Base-by-base conservation (phyloP, 1,139 yeast species). In the Blastobotrys buckinghamii region DNA sequence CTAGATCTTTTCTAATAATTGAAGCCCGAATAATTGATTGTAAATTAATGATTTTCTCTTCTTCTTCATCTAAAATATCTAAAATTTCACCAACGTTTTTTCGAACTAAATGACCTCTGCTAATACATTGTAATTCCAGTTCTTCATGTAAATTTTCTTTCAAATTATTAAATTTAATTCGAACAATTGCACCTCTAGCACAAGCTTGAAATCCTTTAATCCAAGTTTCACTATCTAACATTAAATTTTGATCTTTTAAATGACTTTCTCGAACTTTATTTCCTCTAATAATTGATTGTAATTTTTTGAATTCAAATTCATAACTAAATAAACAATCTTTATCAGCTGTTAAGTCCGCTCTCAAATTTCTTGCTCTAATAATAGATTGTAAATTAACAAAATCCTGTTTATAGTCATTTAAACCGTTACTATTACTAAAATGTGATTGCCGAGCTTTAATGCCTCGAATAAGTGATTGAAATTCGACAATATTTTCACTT, bases 231-330 rank as follows among this genome's bases (percentile, higher is more conserved):
- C 73, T 65, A 24, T 69, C 72, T 51, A 73, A 73, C 13, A 76
- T 51, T 48, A 74, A 78, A 47, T 78, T 81, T 42, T 46, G 45
- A 15, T 51, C 46, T 16, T 38, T 27, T 19, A 43, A 40, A 38
- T 44, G 41, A 19, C 65, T 68, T 2, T 72, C 69, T 56, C 87
- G 69, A 1, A 73, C 55, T 2, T 74, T 57, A 1, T 76, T 80
- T 29, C 82, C 86, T 52, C 85, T 71, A 1, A 73, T 70, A 50
- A 76, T 69, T 35, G 78, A 67, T 59, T 80, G 53, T 15, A 50
- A 37, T 15, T n/a, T 22, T 12, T 45, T 48, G 16, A 50, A 15
- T 10, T 39, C 45, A 33, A 39, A 17, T 13, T 52, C 69, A 68
- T 40, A 41, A 19, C 46, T 39, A 15, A 17, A 40, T 13, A 76